Evolutionary conservation across 2,329 filamentous ascomycete genomes (phyloP), one percentile per base, ranked within the genome.

Genomic region (Colletotrichum tropicicola): DNA sequence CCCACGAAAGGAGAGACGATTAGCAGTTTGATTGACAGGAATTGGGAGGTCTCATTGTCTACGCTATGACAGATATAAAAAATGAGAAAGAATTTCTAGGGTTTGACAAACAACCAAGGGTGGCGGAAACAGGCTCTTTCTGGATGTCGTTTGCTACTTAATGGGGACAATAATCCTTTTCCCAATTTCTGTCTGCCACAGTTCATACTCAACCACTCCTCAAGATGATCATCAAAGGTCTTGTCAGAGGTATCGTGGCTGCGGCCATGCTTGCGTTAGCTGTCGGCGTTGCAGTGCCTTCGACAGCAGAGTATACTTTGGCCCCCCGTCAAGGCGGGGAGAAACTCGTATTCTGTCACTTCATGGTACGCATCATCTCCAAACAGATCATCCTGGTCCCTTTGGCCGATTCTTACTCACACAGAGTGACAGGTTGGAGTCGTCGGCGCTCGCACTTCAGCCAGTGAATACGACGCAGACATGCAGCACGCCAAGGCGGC

Each of bases 381-480:
- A n/a, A 17, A 7, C 39, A 19, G 12, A 15, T 4, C n/a, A 9
- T 23, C 6, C 9, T 7, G 8, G n/a, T 5, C 8, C 3, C 19
- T 21, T 7, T 21, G 0, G 2, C 6, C n/a, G n/a, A 5, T 4
- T 19, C 54, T 5, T 8, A 19, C 47, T 51, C 6, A 39, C 41
- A 44, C 3, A 43, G 21, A 21, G 13, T 17, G 32, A 21, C 25
- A 83, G 82, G 76, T 83, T 19, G 81, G 82, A 9, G 82, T 84
- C 32, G 75, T 79, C 21, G 74, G 77, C 43, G 78, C 80, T 47
- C 79, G 82, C 39, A 72, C 74, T 43, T 79, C 73, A 55, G 70
- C 81, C 27, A 66, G 71, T 6, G 82, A 83, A 28, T 84, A 82
- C 62, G 81, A 84, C 39, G 74, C 77, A 39, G 82, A 84, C 57